Percentiles rank a stretch among this genome's conserved stretches.
Conservation (phyloP, 2,329 filamentous ascomycete genomes). For the Fusarium nurragi region DNA sequence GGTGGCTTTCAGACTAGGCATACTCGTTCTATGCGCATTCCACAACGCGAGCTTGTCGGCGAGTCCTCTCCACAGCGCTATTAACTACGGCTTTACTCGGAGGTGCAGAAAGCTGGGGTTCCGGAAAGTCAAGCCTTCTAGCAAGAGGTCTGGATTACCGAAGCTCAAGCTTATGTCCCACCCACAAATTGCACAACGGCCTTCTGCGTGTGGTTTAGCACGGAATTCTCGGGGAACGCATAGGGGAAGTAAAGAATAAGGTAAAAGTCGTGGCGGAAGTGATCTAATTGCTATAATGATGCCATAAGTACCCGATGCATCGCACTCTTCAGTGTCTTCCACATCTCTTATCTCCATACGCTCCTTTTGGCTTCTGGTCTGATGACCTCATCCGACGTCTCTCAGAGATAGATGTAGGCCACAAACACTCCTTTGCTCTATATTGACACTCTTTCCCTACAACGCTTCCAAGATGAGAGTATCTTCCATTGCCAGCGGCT, state of each 20-base stretch:
- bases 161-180: not conserved
- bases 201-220: not conserved
- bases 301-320: not conserved
- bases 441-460: not conserved
- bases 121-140: not conserved
- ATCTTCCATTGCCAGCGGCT: not conserved
- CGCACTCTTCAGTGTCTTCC: not conserved
- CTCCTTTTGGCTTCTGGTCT: not conserved
- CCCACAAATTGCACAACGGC: not conserved
- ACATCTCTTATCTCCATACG: not conserved
- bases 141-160: not conserved
- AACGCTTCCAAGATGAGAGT: not conserved
- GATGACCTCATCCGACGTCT: not conserved
- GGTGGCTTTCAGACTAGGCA: no score
- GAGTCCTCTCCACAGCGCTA: no score
- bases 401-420: not conserved
- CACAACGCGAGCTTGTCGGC: no score
- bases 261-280: not conserved
- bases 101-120: no score
- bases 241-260: not conserved
- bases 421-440: not conserved
- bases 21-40: no score
- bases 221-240: not conserved
- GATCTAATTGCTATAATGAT: fast-evolving
- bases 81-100: no score